Evolutionary conservation across 2,329 filamentous ascomycete species (phyloP).

Genomic region (Talaromyces sp.): DNA sequence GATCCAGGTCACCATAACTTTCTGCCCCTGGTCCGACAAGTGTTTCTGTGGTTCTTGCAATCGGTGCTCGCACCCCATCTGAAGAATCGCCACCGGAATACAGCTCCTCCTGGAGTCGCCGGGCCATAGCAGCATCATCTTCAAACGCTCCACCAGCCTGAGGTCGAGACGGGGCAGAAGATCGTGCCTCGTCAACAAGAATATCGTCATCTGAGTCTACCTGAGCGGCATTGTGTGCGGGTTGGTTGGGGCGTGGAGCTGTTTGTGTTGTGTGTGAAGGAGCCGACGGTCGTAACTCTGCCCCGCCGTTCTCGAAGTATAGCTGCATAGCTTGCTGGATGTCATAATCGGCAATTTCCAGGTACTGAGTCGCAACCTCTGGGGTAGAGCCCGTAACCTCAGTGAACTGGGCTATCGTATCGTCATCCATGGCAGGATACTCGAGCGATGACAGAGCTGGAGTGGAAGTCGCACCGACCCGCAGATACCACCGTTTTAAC

Average conservation of each 20-base stretch:
- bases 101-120: conserved; percentile 84
- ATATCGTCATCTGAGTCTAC: conserved; percentile 67
- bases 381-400: conserved; percentile 71
- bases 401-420: conserved; percentile 68
- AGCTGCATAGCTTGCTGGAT: conserved; percentile 81
- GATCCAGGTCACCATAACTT: conserved; percentile 42
- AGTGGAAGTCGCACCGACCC: background rate
- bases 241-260: conserved; percentile 28
- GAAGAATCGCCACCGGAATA: conserved; percentile 52
- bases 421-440: conserved; percentile 56
- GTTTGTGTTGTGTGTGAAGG: conserved; percentile 25
- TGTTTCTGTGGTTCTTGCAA: conserved; percentile 85
- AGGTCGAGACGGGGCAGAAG: conserved; percentile 21
- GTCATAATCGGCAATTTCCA: conserved; percentile 78
- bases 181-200: conserved; percentile 33
- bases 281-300: conserved; percentile 38
- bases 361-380: conserved; percentile 72
- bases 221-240: conserved; percentile 55
- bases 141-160: conserved; percentile 56
- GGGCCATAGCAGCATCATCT: conserved; percentile 89
- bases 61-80: conserved; percentile 76
- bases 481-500: background rate
- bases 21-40: conserved; percentile 67
- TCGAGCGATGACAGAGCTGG: background rate
- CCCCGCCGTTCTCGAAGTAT: conserved; percentile 81